Conservation (phyloP, 805 yeast species). For the Jamesozyma spencerorum region DNA sequence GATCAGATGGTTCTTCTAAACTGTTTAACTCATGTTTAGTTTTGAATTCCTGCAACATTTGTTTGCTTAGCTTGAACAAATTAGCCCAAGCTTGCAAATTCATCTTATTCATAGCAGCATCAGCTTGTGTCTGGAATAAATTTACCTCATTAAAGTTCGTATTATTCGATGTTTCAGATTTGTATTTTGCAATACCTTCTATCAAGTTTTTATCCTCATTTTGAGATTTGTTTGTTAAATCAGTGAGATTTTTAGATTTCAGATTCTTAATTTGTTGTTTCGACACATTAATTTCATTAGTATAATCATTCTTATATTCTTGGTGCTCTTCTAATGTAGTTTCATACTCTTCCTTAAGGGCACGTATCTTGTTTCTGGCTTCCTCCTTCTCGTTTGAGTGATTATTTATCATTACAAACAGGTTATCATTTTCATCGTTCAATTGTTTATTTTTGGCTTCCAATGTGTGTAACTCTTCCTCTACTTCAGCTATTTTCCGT, state of each 20-base stretch:
- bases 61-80: constrained; percentile 13
- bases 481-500: constrained; percentile 51
- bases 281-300: constrained; percentile 14
- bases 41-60: constrained; percentile 13
- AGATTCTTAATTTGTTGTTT: constrained; percentile 1
- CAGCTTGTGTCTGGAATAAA: neutral
- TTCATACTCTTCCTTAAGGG: constrained; percentile 9
- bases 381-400: neutral
- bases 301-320: constrained; percentile 18
- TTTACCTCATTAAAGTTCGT: neutral
- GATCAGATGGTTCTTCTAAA: neutral
- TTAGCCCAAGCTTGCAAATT: constrained; percentile 15
- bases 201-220: neutral
- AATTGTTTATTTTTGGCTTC: constrained; percentile 1
- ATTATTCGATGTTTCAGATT: neutral
- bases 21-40: constrained; percentile 9
- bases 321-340: constrained; percentile 20
- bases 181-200: neutral
- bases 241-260: neutral
- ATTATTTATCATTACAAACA: neutral
- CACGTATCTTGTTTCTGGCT: neutral
- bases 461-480: constrained; percentile 8
- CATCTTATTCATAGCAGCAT: constrained; percentile 7
- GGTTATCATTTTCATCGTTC: neutral
- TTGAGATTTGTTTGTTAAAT: neutral